phyloP scores from a whole-genome alignment of 1,139 yeast species.

The Martiniozyma asiatica region DNA sequence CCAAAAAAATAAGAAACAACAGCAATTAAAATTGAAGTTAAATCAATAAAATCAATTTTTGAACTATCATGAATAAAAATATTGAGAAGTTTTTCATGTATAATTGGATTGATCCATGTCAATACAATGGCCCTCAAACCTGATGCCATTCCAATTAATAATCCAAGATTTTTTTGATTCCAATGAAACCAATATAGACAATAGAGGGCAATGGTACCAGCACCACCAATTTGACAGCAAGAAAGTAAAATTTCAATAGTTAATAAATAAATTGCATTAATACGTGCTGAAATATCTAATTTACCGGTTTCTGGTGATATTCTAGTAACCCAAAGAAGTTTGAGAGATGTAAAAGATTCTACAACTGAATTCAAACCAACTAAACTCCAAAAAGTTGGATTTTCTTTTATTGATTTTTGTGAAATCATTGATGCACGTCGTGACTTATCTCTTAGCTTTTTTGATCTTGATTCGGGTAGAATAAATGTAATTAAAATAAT shows the following conservation, averaged over 20 bases:
- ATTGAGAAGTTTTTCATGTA: constrained; percentile 27
- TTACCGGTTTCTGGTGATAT: constrained; percentile 3
- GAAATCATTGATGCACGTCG: constrained; percentile 26
- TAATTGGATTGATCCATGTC: constrained; percentile 30
- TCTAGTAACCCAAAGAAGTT: constrained; percentile 29
- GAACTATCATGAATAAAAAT: constrained; percentile 16
- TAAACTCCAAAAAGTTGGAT: constrained; percentile 6
- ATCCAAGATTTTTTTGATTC: constrained; percentile 48
- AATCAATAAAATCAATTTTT: constrained; percentile 45
- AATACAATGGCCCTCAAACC: constrained; percentile 32
- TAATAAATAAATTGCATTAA: constrained; percentile 35
- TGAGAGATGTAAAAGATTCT: constrained; percentile 36
- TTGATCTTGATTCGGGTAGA: constrained; percentile 51
- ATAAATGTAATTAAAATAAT: constrained; percentile 27
- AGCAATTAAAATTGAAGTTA: constrained; percentile 29
- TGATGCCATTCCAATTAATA: constrained; percentile 44
- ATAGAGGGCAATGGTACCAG: constrained; percentile 41
- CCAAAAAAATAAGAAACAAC: constrained; percentile 32
- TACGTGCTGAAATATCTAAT: constrained; percentile 27
- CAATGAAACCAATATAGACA: constrained; percentile 49
- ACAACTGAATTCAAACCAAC: constrained; percentile 9
- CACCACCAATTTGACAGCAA: constrained; percentile 28
- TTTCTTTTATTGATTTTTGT: constrained; percentile 4
- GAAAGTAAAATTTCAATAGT: constrained; percentile 33
- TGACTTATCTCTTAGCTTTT: constrained; percentile 33